phyloP scores from a whole-genome alignment of 108 stramenopile species.

The Discostella stelligeroides region DNA sequence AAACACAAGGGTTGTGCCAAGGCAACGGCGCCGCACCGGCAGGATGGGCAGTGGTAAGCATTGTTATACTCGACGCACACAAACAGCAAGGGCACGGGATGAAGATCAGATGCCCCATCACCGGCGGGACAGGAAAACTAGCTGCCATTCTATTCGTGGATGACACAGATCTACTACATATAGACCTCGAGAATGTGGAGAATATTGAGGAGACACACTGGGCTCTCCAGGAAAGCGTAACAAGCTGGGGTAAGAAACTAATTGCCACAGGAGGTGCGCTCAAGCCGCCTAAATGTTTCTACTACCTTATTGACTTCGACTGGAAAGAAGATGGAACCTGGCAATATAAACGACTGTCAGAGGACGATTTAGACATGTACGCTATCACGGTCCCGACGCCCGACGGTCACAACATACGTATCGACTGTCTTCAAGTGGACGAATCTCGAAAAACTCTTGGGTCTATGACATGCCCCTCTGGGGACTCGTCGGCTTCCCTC shows the following conservation, averaged over 20 bases:
- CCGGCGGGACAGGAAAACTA: not conserved
- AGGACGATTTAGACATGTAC: not conserved
- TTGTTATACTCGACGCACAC: constrained; percentile 2
- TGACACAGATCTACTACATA: constrained; percentile 2
- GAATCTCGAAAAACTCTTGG: constrained; percentile 19
- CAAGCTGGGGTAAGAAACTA: constrained; percentile 14
- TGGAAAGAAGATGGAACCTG: constrained; percentile 14
- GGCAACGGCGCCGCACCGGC: constrained; percentile 4
- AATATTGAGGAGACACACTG: not conserved
- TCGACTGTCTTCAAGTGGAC: constrained; percentile 7
- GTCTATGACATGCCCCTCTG: constrained; percentile 3
- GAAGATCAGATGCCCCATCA: not conserved
- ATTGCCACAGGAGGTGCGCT: constrained; percentile 19
- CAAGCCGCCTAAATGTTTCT: constrained; percentile 19
- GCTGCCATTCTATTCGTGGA: constrained; percentile 1
- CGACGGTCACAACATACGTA: not conserved
- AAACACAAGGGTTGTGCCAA: constrained; percentile 6
- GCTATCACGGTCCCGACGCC: constrained; percentile 12
- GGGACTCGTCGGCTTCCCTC: not conserved
- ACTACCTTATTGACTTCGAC: constrained; percentile 15
- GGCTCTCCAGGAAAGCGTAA: not conserved
- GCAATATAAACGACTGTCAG: constrained; percentile 15
- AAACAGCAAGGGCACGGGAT: not conserved
- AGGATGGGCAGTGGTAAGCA: not conserved
- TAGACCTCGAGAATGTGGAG: not conserved